Evolutionary conservation across 2,329 filamentous ascomycete genomes (phyloP).

Genomic region (Orbilia javanica): DNA sequence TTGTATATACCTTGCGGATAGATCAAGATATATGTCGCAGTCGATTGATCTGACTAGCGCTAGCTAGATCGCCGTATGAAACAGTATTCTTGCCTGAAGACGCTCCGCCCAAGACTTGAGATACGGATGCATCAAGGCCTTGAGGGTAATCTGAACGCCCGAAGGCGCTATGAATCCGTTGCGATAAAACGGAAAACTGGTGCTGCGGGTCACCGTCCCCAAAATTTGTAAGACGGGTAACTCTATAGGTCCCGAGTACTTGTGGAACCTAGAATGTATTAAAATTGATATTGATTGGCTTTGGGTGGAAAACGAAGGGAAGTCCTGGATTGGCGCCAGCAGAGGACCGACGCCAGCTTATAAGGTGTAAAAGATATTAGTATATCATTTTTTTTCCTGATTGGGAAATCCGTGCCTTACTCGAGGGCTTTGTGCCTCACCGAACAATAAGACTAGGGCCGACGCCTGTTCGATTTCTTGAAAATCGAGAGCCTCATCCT

Average conservation of each 20-base stretch:
- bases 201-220: not conserved
- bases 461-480: too few species aligned
- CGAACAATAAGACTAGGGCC: too few species aligned
- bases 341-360: not conserved
- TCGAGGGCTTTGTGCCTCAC: not conserved
- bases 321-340: not conserved
- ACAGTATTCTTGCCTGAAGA: not conserved
- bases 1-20: not conserved
- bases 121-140: not conserved
- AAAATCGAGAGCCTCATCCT: too few species aligned
- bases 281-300: not conserved
- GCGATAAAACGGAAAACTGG: not conserved
- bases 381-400: not conserved
- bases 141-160: not conserved
- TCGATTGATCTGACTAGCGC: not conserved
- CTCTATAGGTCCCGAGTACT: not conserved
- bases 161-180: not conserved
- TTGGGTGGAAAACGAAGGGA: not conserved
- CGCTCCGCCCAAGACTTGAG: not conserved
- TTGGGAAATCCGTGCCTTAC: not conserved
- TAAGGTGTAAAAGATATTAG: too few species aligned
- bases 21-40: not conserved
- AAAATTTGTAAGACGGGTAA: not conserved
- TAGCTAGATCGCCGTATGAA: not conserved
- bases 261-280: not conserved